Evolutionary conservation across 108 stramenopile genomes (phyloP).

Genomic region (Fragilaria radians): DNA sequence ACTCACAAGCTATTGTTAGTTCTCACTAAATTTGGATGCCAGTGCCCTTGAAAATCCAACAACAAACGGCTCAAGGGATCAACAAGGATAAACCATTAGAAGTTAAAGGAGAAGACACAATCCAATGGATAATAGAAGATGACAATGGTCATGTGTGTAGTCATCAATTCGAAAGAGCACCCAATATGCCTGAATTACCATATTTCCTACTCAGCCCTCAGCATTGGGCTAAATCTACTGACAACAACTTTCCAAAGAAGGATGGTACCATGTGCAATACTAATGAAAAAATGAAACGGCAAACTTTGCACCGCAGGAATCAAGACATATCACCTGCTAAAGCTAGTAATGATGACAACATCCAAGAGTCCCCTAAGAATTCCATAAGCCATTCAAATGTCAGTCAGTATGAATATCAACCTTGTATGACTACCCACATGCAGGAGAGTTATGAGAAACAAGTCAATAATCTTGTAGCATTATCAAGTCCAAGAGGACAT

Average conservation of each 20-base stretch:
- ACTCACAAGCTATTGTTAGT: too few relatives aligned
- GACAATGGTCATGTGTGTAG: neutral
- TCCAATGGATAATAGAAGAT: slow-evolving; percentile 4
- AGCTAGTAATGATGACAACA: neutral
- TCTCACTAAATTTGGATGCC: neutral
- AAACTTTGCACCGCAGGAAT: neutral
- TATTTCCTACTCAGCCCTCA: slow-evolving; percentile 2
- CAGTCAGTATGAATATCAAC: neutral
- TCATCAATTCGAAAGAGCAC: neutral
- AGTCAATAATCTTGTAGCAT: too few relatives aligned
- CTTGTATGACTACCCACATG: neutral
- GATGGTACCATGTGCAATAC: neutral
- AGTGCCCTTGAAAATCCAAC: neutral
- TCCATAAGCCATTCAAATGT: neutral
- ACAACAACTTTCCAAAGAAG: neutral
- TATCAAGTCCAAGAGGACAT: slow-evolving; percentile 2
- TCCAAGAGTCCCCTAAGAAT: neutral
- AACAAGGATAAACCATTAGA: too few relatives aligned
- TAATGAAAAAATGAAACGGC: neutral
- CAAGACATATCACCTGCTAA: neutral
- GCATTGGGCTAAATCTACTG: neutral
- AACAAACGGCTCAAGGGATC: neutral
- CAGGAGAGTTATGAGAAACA: neutral
- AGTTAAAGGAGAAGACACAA: neutral
- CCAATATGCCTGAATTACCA: neutral